These are phyloP conservation scores for Phoenix dactylifera DNA, from an alignment of 176 grass and related monocot species.

Conservation along the genomic window DNA sequence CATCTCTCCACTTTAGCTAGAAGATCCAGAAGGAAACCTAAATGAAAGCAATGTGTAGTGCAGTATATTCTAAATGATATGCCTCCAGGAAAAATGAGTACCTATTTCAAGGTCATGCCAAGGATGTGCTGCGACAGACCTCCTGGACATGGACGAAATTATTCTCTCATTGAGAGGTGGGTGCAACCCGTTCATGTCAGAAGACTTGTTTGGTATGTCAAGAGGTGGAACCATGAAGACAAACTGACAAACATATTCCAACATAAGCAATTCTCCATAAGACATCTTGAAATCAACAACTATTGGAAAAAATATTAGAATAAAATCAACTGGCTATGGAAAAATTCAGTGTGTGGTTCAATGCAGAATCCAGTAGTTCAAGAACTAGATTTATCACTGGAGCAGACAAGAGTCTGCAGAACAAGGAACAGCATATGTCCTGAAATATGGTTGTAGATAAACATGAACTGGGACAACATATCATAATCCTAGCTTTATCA, in stretches of 20 bases:
- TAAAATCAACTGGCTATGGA: not conserved
- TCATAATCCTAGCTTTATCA: too few species aligned
- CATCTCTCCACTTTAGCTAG: too few species aligned
- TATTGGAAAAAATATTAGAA: not conserved
- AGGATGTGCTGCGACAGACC: constrained; percentile 82
- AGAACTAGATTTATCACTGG: too few species aligned
- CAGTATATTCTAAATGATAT: not conserved
- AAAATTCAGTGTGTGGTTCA: not conserved
- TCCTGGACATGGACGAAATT: constrained; percentile 64
- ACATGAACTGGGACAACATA: too few species aligned
- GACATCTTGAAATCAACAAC: not conserved
- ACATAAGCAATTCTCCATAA: not conserved
- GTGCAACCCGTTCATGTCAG: constrained; percentile 4
- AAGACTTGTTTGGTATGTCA: constrained; percentile 32
- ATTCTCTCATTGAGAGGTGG: constrained; percentile 79
- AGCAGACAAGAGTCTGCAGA: too few species aligned
- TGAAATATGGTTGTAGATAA: too few species aligned
- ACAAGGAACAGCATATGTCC: too few species aligned
- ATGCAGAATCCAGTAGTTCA: too few species aligned
- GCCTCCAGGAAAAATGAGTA: constrained; percentile 16
- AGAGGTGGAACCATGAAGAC: constrained; percentile 49
- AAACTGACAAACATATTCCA: constrained; percentile 25
- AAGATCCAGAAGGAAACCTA: too few species aligned
- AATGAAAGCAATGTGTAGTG: not conserved
- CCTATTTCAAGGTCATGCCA: constrained; percentile 99